Conservation (phyloP, 2,329 filamentous ascomycete species). For the Thielaviopsis musarum region DNA sequence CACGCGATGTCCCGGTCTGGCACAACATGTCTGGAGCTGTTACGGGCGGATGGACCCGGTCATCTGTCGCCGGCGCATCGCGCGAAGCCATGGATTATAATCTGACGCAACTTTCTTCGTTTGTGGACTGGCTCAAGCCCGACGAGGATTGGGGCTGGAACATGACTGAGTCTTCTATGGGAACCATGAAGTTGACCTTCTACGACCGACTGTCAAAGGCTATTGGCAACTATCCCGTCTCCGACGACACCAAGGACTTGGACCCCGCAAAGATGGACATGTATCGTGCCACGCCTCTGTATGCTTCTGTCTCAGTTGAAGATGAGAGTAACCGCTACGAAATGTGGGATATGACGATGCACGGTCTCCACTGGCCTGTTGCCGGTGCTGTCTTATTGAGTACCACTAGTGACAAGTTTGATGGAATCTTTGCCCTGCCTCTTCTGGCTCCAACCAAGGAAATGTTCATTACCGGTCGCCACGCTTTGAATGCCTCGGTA, state of each 20-base stretch:
- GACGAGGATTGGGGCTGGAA: slow-evolving; percentile 58
- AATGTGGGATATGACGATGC: slow-evolving; percentile 63
- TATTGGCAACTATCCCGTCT: not conserved
- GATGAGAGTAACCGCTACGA: slow-evolving; percentile 21
- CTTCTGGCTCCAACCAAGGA: slow-evolving; percentile 51
- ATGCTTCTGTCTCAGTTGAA: slow-evolving; percentile 10
- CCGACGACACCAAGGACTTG: slow-evolving; percentile 5
- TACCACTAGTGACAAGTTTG: slow-evolving; percentile 85
- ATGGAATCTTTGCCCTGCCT: slow-evolving; percentile 78
- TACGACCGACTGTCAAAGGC: slow-evolving; percentile 9
- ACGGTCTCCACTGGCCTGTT: slow-evolving; percentile 75
- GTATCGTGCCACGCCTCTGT: slow-evolving; percentile 9
- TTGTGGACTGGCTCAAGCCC: slow-evolving; percentile 44
- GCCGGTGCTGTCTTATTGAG: slow-evolving; percentile 65
- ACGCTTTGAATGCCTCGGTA: slow-evolving; percentile 57
- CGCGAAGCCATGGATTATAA: slow-evolving; percentile 39
- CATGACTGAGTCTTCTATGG: slow-evolving; percentile 50
- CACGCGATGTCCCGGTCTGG: slow-evolving; percentile 38
- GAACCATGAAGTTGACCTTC: slow-evolving; percentile 37
- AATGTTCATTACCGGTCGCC: slow-evolving; percentile 40
- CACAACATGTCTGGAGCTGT: slow-evolving; percentile 63
- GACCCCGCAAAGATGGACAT: slow-evolving; percentile 16
- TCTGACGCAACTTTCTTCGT: slow-evolving; percentile 45
- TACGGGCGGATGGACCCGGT: slow-evolving; percentile 56
- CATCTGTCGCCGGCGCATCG: slow-evolving; percentile 26